A percentile compares a stretch with the other conserved stretches of the same genome.
These are phyloP conservation scores for Phytophthora hibernalis DNA, from an alignment of 352 stramenopile genomes.

Conservation along the genomic window DNA sequence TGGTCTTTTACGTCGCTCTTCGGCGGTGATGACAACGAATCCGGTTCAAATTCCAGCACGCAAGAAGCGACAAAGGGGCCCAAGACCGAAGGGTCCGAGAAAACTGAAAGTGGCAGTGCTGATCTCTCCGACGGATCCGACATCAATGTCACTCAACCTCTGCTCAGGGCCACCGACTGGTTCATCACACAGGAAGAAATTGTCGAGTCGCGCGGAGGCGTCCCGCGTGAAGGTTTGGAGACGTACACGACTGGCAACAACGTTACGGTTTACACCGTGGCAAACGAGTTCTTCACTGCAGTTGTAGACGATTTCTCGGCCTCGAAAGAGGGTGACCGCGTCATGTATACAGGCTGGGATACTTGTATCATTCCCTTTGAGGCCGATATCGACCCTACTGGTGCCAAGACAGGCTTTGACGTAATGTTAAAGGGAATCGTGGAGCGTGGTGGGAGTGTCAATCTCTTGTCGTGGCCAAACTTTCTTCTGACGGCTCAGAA, in stretches of 20 bases:
- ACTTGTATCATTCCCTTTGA: slow-evolving; percentile 55
- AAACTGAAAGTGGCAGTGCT: not conserved
- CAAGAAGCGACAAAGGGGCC: not conserved
- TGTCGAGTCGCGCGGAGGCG: slow-evolving; percentile 41
- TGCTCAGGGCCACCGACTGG: slow-evolving; percentile 54
- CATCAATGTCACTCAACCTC: slow-evolving; percentile 44
- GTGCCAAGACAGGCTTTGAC: slow-evolving; percentile 36
- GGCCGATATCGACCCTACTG: slow-evolving; percentile 23
- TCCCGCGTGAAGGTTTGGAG: slow-evolving; percentile 44
- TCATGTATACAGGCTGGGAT: slow-evolving; percentile 59
- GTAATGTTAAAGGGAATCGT: slow-evolving; percentile 40
- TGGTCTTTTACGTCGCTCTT: slow-evolving; percentile 23
- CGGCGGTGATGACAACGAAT: slow-evolving; percentile 4
- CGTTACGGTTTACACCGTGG: slow-evolving; percentile 48
- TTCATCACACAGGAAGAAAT: slow-evolving; percentile 71
- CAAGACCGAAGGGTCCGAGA: too few relatives aligned
- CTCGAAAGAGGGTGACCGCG: slow-evolving; percentile 28
- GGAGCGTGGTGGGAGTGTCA: slow-evolving; percentile 39
- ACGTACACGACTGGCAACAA: slow-evolving; percentile 45
- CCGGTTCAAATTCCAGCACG: slow-evolving; percentile 6
- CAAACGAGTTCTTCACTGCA: slow-evolving; percentile 53
- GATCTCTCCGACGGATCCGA: slow-evolving; percentile 31
- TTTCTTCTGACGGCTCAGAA: slow-evolving; percentile 44
- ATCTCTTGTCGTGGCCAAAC: slow-evolving; percentile 59
- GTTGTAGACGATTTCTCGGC: slow-evolving; percentile 49